Percentiles rank a stretch among this genome's conserved stretches.
These are phyloP conservation scores for Chytriomyces confervae DNA, from an alignment of 192 early-diverging fungal species.

Conservation along the genomic window DNA sequence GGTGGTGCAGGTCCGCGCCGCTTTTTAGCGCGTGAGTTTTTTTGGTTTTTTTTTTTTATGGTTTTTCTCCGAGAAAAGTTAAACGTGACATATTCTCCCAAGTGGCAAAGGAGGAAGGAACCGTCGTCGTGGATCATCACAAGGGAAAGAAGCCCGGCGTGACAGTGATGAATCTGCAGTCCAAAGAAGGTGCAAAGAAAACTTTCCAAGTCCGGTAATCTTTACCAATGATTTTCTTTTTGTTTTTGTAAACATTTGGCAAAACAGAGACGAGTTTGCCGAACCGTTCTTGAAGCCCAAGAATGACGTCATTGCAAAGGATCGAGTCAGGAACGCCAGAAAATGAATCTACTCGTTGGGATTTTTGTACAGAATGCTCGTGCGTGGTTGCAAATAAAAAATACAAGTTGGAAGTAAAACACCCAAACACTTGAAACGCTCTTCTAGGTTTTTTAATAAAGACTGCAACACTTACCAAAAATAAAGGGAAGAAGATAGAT, in stretches of 20 bases:
- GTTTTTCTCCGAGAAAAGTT: neutral
- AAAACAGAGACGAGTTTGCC: neutral
- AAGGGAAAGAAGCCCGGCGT: slow-evolving; percentile 10
- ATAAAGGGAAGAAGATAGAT: neutral
- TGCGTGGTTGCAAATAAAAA: neutral
- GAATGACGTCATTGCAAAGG: no score
- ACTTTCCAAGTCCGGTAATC: slow-evolving; percentile 1
- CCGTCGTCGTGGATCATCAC: neutral
- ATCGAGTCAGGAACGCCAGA: neutral
- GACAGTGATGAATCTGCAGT: neutral
- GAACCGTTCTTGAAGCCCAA: neutral
- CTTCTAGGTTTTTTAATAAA: neutral
- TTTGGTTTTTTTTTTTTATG: neutral
- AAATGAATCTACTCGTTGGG: neutral
- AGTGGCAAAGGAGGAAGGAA: neutral
- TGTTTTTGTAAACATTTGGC: neutral
- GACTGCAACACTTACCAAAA: neutral
- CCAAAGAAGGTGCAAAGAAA: neutral
- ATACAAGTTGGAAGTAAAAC: neutral
- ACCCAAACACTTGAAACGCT: neutral
- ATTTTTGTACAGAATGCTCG: neutral
- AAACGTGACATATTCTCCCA: neutral
- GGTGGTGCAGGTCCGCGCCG: neutral
- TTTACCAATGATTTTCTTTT: neutral
- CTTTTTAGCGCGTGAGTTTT: neutral